Evolutionary conservation across 768 basidiomycete species (phyloP), one percentile per base, ranked within the genome.

Genomic region (Erythrobasidium yunnanense): DNA sequence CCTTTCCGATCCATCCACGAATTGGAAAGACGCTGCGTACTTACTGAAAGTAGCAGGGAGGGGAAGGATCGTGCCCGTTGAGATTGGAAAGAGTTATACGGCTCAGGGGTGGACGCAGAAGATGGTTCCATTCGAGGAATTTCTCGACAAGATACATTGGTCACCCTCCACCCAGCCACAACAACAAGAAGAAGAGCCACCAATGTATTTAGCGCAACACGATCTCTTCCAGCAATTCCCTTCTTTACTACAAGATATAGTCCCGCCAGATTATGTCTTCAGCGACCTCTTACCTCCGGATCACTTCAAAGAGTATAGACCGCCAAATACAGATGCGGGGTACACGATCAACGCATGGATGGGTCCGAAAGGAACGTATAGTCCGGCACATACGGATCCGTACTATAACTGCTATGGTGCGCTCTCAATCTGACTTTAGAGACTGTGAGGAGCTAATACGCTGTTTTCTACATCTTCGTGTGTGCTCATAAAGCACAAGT

Each of bases 371-470:
- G 84, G 84, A 27, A 87, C 91, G 0, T 74, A 86, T 11, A 89
- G 88, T 7, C 93, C 92, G 1, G 89, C 93, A 0, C 95, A 99
- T 77, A 90, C 85, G 4, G 93, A 99, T 73, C 92, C 92, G 2
- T 95, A 85, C 77, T 88, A 83, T 78, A 99, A 99, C 75, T 81
- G 86, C 68, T 97, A 88, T 75, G 84, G 90, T 90, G 76, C 17
- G 15, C 27, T 5, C 2, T 35, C 18, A 20, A 23, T 54, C 29
- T 52, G 50, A n/a, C n/a, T n/a, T n/a, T n/a, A n/a, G n/a, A n/a
- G n/a, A n/a, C n/a, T n/a, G n/a, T n/a, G n/a, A n/a, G n/a, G n/a
- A n/a, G n/a, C n/a, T n/a, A n/a, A n/a, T n/a, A n/a, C n/a, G n/a
- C n/a, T n/a, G n/a, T n/a, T n/a, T n/a, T n/a, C n/a, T n/a, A n/a